Evolutionary conservation across 2,329 filamentous ascomycete species (phyloP).

Genomic region (Beauveria medogensis): DNA sequence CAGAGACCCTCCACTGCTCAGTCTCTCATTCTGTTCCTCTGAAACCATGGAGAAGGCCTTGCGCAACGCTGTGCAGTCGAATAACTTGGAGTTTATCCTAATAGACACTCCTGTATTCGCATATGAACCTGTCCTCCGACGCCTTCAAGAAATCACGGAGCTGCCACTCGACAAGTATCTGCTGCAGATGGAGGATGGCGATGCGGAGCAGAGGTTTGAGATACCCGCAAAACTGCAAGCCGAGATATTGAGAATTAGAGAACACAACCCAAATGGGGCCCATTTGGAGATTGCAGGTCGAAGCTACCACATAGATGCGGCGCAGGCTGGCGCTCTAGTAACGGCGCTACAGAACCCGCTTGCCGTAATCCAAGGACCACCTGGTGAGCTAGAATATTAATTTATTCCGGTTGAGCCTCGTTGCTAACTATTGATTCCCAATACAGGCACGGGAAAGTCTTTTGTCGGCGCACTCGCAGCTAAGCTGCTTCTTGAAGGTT

Average conservation of each 20-base stretch:
- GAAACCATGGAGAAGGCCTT: constrained; percentile 34
- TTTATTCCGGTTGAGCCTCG: background rate
- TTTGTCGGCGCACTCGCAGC: constrained; percentile 60
- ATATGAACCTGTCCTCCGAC: constrained; percentile 56
- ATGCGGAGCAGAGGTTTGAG: constrained; percentile 10
- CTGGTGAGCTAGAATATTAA: constrained; percentile 37
- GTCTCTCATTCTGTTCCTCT: constrained; percentile 42
- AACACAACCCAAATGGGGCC: background rate
- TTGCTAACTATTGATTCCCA: background rate
- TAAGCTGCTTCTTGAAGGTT: constrained; percentile 44
- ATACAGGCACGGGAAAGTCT: constrained; percentile 63
- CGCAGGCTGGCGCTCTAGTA: constrained; percentile 41
- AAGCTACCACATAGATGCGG: constrained; percentile 21
- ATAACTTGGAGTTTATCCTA: constrained; percentile 40
- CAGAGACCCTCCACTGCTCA: constrained; percentile 35
- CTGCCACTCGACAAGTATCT: constrained; percentile 49
- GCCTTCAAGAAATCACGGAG: constrained; percentile 47
- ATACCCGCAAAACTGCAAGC: constrained; percentile 4
- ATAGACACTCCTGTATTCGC: constrained; percentile 61
- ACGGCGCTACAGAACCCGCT: constrained; percentile 45
- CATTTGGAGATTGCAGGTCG: background rate
- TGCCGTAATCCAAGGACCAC: constrained; percentile 63
- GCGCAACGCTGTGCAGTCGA: constrained; percentile 28
- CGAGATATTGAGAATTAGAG: background rate
- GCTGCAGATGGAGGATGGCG: constrained; percentile 24